Evolutionary conservation across 371 early-diverging fungal species (phyloP), one percentile per base, ranked within the genome.

Genomic region (Rhizopus microsporus): DNA sequence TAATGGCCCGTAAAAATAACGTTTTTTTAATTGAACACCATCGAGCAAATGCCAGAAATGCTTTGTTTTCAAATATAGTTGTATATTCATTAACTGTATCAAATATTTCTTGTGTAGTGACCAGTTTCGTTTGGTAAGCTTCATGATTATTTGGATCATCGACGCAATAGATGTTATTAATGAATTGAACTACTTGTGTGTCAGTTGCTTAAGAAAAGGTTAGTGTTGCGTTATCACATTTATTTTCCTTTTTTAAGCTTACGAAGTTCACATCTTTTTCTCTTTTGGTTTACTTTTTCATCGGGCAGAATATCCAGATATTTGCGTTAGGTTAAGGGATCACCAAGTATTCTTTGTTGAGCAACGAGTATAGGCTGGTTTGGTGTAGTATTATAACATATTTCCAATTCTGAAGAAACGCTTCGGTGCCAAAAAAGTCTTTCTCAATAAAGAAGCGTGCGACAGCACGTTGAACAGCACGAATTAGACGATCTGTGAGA

Each of bases 301-400:
- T n/a, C 32, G 7, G 49, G 57, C 3, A 49, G n/a, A 30, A 57
- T 50, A 30, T 57, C 49, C 50, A 57, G 10, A n/a, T 57, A 57
- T 57, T 40, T 57, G 31, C 57, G 42, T 13, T 57, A 57, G 13
- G 57, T 49, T 32, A 57, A 57, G 16, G 31, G 57, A 16, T 50
- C 42, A 40, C 43, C 57, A 48, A 50, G 57, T 57, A 57, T 57
- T 57, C 57, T 15, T 57, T 57, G 57, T 17, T 42, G 42, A 50
- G 51, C 12, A 57, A 57, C 57, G 15, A 57, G 34, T 42, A 50
- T 17, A 40, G 49, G 57, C 33, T 56, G 57, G 17, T 56, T 56
- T 12, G 57, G 49, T 48, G 57, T 32, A 15, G 17, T 32, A 56
- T 39, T 56, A 4, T 49, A 56, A 49, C 57, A 56, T 29, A 54